Conservation (phyloP, 2,329 filamentous ascomycete species). For the Hysterium pulicare region DNA sequence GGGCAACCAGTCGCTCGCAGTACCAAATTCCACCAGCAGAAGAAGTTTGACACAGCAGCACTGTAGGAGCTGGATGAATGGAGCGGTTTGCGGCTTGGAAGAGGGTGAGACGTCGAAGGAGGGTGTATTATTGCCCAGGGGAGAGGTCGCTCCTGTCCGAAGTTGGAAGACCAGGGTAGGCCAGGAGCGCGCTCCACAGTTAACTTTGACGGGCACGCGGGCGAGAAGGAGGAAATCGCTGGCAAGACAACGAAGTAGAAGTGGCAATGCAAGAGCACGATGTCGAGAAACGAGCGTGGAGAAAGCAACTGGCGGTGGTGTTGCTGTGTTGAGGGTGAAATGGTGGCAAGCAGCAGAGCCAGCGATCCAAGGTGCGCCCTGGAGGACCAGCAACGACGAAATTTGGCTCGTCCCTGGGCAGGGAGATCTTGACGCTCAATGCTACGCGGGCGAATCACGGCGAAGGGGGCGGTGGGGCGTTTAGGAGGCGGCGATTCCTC, state of each 20-base stretch:
- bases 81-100: conserved; percentile 20
- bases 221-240: neutral
- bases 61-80: no score
- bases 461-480: neutral
- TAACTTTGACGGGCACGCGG: conserved; percentile 14
- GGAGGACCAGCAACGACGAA: conserved; percentile 4
- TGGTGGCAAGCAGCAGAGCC: conserved; percentile 5
- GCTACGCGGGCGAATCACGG: conserved; percentile 5
- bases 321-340: neutral
- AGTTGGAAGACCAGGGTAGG: conserved; percentile 10
- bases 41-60: neutral
- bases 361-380: neutral
- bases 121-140: conserved; percentile 8
- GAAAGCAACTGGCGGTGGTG: neutral
- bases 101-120: conserved; percentile 11
- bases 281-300: conserved; percentile 3
- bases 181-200: conserved; percentile 19
- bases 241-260: no score
- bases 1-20: conserved; percentile 20
- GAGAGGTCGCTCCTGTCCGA: conserved; percentile 18
- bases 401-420: conserved; percentile 3
- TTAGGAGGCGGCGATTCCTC: conserved; percentile 6
- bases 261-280: neutral
- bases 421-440: conserved; percentile 8
- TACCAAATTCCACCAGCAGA: neutral